A percentile compares a stretch with the other conserved stretches of the same genome.
These are phyloP conservation scores for Athelia psychrophila DNA, from an alignment of 1,284 basidiomycete genomes.

Conservation along the genomic window DNA sequence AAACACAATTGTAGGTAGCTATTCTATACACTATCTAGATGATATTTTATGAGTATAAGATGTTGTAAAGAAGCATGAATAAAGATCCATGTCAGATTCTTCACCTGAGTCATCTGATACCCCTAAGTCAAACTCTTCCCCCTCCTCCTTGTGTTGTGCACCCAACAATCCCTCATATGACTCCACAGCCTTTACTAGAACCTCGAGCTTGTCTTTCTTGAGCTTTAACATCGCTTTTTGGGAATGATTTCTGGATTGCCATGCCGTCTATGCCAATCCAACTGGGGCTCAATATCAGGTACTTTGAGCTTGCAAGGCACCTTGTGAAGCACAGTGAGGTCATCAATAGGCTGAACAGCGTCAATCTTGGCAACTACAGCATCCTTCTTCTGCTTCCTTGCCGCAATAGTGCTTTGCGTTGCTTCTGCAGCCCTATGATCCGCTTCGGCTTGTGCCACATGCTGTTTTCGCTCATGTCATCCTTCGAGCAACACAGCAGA, in stretches of 20 bases:
- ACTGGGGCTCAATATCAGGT: not conserved
- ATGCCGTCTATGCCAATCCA: not conserved
- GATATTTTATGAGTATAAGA: too few relatives aligned
- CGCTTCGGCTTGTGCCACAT: not conserved
- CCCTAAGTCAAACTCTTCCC: not conserved
- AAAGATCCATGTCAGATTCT: not conserved
- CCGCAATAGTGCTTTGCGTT: not conserved
- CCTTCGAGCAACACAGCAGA: slow-evolving; percentile 2
- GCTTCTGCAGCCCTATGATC: not conserved
- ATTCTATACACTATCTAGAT: too few relatives aligned
- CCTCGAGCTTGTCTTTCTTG: not conserved
- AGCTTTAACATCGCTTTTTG: not conserved
- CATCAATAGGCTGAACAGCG: not conserved
- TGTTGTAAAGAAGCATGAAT: too few relatives aligned
- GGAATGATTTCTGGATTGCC: not conserved
- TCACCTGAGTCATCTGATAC: not conserved
- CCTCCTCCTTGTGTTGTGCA: not conserved
- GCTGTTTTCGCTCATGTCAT: not conserved
- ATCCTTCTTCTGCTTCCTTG: not conserved
- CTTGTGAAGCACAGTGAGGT: not conserved
- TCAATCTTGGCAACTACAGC: not conserved
- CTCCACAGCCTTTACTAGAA: not conserved
- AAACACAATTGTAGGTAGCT: too few relatives aligned
- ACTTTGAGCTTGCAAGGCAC: not conserved
- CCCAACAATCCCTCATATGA: not conserved